Evolutionary conservation across 2,329 filamentous ascomycete species (phyloP).

Genomic region (Sclerotinia minor): DNA sequence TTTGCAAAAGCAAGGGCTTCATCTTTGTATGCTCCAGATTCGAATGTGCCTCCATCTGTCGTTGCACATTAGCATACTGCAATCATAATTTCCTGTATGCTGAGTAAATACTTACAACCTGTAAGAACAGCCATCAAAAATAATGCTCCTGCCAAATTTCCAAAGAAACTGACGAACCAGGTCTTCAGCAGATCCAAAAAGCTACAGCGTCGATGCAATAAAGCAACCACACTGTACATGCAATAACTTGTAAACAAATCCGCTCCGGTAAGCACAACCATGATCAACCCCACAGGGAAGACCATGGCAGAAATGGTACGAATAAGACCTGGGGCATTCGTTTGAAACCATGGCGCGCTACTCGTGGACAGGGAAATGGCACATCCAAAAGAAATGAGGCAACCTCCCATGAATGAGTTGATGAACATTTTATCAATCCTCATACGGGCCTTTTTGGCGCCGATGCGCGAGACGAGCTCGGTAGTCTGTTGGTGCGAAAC

Average conservation of each 20-base stretch:
- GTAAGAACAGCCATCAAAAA: constrained; percentile 52
- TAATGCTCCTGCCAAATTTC: constrained; percentile 51
- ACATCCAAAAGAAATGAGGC: constrained; percentile 53
- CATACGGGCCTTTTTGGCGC: constrained; percentile 54
- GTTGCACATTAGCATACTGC: background rate
- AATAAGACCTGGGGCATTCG: constrained; percentile 51
- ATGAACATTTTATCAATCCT: constrained; percentile 54
- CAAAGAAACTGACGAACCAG: constrained; percentile 51
- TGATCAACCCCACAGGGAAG: constrained; percentile 52
- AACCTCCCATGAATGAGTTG: constrained; percentile 53
- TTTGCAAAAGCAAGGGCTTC: constrained; percentile 50
- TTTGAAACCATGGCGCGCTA: constrained; percentile 50
- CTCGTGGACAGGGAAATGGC: constrained; percentile 50
- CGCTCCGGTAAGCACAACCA: constrained; percentile 51
- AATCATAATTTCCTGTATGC: background rate
- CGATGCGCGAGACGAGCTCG: constrained; percentile 52
- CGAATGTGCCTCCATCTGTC: constrained; percentile 50
- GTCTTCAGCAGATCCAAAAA: constrained; percentile 39
- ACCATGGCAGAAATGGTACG: constrained; percentile 48
- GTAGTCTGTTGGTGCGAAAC: constrained; percentile 45
- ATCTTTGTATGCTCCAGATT: constrained; percentile 46
- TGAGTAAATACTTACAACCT: constrained; percentile 45
- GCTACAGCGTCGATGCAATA: constrained; percentile 46
- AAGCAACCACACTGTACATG: constrained; percentile 48
- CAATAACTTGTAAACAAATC: constrained; percentile 49